Evolutionary conservation across 495 filamentous ascomycete genomes (phyloP), one percentile per base, ranked within the genome.

Genomic region (Tuber melanosporum): DNA sequence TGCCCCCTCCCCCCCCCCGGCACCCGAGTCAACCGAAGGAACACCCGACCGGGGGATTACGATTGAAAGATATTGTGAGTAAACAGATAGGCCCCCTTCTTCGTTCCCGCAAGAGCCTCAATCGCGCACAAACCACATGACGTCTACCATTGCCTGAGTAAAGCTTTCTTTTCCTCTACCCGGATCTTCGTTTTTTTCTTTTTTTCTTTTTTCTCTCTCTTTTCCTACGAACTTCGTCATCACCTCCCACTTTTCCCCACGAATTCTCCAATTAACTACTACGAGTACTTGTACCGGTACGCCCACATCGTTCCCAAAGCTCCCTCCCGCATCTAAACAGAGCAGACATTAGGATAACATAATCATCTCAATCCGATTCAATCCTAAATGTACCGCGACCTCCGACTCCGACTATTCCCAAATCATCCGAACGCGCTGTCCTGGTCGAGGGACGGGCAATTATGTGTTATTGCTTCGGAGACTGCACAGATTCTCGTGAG

Each of bases 371-470:
- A 20, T 12, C n/a, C 52, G 4, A 32, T 62, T 32, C 52, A 15
- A 26, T 14, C 52, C 52, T 62, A 32, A 32, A 83, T 80, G 81
- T 79, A 80, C 62, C 75, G 73, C 73, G 82, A 80, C 73, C 79
- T 82, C 44, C 80, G 83, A 71, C 81, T 87, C n/a, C 80, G 80
- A 70, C 81, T 83, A 76, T 85, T 85, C 81, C 86, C 85, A 39
- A 84, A 82, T 22, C 75, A 79, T 43, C 78, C 79, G 72, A 83
- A 89, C 77, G 89, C 88, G 73, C 84, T 91, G 19, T 84, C 86
- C 70, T 92, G 90, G 89, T 91, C 90, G 0, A 79, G 85, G 46
- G 90, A 91, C 82, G 89, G 89, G 45, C 87, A 91, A 73, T 84
- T 92, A 26, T 90, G 90, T 9, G 79, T 91, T 71, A 88, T 87